Percentiles rank a stretch among this genome's conserved stretches.
Evolutionary conservation across 2,329 filamentous ascomycete species (phyloP).

Genomic region (Penicillium sp.): DNA sequence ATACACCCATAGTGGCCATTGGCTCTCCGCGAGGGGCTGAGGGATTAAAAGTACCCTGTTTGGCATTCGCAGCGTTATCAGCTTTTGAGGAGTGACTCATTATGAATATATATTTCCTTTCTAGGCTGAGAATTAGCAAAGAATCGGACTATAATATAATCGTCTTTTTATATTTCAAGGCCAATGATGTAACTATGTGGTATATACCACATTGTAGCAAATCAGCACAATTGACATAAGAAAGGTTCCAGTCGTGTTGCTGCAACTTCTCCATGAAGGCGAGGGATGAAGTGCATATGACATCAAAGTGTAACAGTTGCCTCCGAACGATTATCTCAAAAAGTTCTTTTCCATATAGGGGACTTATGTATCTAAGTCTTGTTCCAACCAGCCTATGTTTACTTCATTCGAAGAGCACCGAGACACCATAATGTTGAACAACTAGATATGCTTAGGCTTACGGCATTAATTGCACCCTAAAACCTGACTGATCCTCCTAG

Average conservation of each 20-base stretch:
- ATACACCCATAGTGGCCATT: constrained; percentile 56
- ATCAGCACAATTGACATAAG: background rate
- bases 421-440: background rate
- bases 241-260: background rate
- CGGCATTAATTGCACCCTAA: background rate
- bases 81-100: constrained; percentile 45
- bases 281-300: background rate
- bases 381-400: background rate
- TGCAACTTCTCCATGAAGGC: background rate
- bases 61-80: constrained; percentile 51
- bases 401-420: background rate
- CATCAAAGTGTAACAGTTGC: background rate
- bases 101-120: background rate
- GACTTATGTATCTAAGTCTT: background rate
- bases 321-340: background rate
- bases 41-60: constrained; percentile 58
- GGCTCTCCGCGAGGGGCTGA: constrained; percentile 54
- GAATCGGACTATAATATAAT: too few relatives aligned
- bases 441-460: background rate
- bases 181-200: background rate
- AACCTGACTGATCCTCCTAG: background rate
- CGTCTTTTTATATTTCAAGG: background rate
- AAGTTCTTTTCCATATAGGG: too few relatives aligned
- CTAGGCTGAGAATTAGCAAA: background rate
- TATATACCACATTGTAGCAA: background rate